Evolutionary conservation across 2,329 filamentous ascomycete species (phyloP).

Genomic region (Tolypocladium paradoxum): DNA sequence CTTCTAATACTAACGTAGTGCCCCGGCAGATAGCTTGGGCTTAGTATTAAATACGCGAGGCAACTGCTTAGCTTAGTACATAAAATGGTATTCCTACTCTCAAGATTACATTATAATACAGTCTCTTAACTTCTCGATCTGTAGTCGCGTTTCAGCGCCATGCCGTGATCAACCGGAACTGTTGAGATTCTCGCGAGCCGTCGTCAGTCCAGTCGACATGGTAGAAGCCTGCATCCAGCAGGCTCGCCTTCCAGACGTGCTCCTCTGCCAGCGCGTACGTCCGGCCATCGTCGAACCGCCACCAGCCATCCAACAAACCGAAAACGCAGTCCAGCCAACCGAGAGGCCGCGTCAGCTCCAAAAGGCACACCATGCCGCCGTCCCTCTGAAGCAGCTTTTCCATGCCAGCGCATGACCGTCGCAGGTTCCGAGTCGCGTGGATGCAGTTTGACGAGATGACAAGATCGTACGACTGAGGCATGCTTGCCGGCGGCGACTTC

Average conservation of each 20-base stretch:
- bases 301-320: constrained; percentile 25
- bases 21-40: too few species aligned
- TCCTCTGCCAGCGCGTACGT: constrained; percentile 10
- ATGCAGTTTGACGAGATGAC: constrained; percentile 25
- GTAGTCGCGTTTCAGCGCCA: too few species aligned
- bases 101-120: too few species aligned
- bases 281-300: constrained; percentile 18
- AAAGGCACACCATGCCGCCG: constrained; percentile 15
- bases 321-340: constrained; percentile 20
- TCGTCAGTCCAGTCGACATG: constrained; percentile 16
- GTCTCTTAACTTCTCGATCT: too few species aligned
- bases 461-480: constrained; percentile 14
- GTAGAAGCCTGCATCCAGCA: constrained; percentile 11
- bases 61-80: too few species aligned
- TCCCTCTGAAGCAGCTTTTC: constrained; percentile 14
- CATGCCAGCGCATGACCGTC: constrained; percentile 11
- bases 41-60: too few species aligned
- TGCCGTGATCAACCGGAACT: constrained; percentile 14
- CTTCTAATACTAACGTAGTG: too few species aligned
- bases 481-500: constrained; percentile 6
- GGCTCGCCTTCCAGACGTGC: constrained; percentile 10
- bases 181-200: constrained; percentile 11
- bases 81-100: too few species aligned
- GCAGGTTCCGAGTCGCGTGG: constrained; percentile 20
- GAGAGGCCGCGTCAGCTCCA: constrained; percentile 17